Evolutionary conservation across 495 filamentous ascomycete species (phyloP).

Genomic region (Podospora tetraspora): DNA sequence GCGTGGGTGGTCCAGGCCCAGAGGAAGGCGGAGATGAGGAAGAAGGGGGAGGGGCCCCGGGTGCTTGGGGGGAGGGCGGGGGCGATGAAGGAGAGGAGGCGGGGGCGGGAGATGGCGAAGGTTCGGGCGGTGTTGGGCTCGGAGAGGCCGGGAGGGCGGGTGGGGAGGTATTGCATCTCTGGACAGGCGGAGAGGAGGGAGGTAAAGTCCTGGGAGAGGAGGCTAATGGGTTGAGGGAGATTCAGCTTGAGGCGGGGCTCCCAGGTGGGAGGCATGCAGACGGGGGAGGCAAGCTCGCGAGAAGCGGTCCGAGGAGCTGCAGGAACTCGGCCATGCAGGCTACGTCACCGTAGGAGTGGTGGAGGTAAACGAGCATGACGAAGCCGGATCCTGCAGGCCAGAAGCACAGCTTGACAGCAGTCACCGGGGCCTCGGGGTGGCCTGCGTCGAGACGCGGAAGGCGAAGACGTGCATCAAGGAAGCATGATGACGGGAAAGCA

Average conservation of each 20-base stretch:
- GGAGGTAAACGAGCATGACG: not conserved
- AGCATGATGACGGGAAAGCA: not conserved
- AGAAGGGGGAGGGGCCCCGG: not conserved
- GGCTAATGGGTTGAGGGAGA: not conserved
- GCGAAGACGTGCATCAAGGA: not conserved
- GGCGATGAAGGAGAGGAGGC: not conserved
- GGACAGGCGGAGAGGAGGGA: not conserved
- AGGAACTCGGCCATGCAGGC: not conserved
- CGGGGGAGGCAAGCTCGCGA: not conserved
- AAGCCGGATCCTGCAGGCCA: not conserved
- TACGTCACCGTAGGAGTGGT: not conserved
- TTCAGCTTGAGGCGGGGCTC: not conserved
- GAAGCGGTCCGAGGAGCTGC: not conserved
- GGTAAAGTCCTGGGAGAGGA: not conserved
- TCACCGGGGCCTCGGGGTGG: not conserved
- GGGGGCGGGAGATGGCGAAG: not conserved
- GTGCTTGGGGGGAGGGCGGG: not conserved
- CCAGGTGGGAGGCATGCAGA: not conserved
- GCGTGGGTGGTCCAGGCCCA: not conserved
- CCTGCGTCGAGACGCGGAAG: not conserved
- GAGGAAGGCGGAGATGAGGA: not conserved
- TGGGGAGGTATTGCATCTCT: not conserved
- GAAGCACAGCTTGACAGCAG: not conserved
- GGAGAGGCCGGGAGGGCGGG: not conserved
- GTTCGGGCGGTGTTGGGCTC: not conserved